These are phyloP conservation scores for Helicocarpus griseus DNA, from an alignment of 2,329 filamentous ascomycete genomes.

Conservation along the genomic window DNA sequence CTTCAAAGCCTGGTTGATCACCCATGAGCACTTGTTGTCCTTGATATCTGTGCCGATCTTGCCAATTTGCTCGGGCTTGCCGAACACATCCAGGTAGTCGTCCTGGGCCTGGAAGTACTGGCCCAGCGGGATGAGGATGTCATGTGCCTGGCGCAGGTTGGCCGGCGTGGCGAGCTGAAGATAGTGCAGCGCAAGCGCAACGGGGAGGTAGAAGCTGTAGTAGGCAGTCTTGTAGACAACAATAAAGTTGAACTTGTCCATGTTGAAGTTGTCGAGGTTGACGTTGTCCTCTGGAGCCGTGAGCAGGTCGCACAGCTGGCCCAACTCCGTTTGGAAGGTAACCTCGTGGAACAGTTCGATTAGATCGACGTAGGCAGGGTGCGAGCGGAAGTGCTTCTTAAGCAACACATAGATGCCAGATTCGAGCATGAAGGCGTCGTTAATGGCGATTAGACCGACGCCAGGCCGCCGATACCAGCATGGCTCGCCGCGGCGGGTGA, in stretches of 20 bases:
- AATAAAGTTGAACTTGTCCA: slow-evolving; percentile 95
- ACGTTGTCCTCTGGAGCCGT: slow-evolving; percentile 92
- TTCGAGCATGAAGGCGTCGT: slow-evolving; percentile 96
- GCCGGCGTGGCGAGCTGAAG: slow-evolving; percentile 73
- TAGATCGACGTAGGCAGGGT: slow-evolving; percentile 81
- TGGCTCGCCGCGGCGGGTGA: slow-evolving; percentile 85
- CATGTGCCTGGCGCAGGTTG: slow-evolving; percentile 81
- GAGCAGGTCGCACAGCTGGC: slow-evolving; percentile 87
- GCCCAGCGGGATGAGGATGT: slow-evolving; percentile 91
- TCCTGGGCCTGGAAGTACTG: slow-evolving; percentile 99
- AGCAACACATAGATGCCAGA: slow-evolving; percentile 80
- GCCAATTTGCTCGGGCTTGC: slow-evolving; percentile 81
- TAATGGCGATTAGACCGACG: slow-evolving; percentile 95
- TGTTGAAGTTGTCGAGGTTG: slow-evolving; percentile 87
- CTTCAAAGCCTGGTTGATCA: slow-evolving; percentile 87
- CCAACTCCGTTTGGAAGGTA: slow-evolving; percentile 87
- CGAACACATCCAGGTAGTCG: slow-evolving; percentile 97
- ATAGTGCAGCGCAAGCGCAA: slow-evolving; percentile 80
- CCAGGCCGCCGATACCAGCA: slow-evolving; percentile 92
- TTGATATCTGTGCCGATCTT: slow-evolving; percentile 99
- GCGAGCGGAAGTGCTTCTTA: slow-evolving; percentile 83
- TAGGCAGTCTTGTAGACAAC: slow-evolving; percentile 99
- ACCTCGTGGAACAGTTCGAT: slow-evolving; percentile 95
- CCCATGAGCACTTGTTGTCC: slow-evolving; percentile 99
- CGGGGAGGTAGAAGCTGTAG: slow-evolving; percentile 97